A percentile compares a stretch with the other conserved stretches of the same genome.
Conservation (phyloP, 768 basidiomycete genomes). For the Sarcodon aspratus region DNA sequence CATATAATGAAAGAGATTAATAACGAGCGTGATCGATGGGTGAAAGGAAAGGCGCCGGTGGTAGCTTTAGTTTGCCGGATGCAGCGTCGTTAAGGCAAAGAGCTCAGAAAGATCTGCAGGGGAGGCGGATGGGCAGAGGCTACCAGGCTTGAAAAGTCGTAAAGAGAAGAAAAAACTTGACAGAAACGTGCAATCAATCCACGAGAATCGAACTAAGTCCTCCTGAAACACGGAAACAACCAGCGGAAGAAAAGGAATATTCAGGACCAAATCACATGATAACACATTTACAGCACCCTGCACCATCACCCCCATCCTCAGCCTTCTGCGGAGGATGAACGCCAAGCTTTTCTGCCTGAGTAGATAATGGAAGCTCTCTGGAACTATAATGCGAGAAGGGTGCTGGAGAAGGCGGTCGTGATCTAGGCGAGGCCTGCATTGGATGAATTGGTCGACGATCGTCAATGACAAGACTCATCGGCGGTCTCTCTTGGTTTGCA, state of each 20-base stretch:
- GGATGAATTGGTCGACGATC: slow-evolving; percentile 1
- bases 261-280: slow-evolving; percentile 59
- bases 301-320: slow-evolving; percentile 36
- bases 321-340: slow-evolving; percentile 7
- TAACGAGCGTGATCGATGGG: too few species aligned
- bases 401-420: slow-evolving; percentile 37
- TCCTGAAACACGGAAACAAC: too few species aligned
- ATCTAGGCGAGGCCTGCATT: neutral
- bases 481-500: slow-evolving; percentile 10
- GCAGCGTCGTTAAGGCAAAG: too few species aligned
- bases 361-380: slow-evolving; percentile 3
- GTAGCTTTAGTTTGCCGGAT: too few species aligned
- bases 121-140: too few species aligned
- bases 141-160: too few species aligned
- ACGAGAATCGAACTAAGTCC: too few species aligned
- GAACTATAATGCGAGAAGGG: slow-evolving; percentile 51
- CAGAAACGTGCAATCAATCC: too few species aligned
- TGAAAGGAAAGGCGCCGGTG: too few species aligned
- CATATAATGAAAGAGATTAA: too few species aligned
- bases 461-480: slow-evolving; percentile 6
- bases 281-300: slow-evolving; percentile 73
- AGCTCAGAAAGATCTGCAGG: too few species aligned
- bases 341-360: slow-evolving; percentile 4
- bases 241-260: neutral
- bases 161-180: too few species aligned